Evolutionary conservation across 1,139 yeast species (phyloP), one percentile per base, ranked within the genome.

Genomic region (Dujonia santamariae): DNA sequence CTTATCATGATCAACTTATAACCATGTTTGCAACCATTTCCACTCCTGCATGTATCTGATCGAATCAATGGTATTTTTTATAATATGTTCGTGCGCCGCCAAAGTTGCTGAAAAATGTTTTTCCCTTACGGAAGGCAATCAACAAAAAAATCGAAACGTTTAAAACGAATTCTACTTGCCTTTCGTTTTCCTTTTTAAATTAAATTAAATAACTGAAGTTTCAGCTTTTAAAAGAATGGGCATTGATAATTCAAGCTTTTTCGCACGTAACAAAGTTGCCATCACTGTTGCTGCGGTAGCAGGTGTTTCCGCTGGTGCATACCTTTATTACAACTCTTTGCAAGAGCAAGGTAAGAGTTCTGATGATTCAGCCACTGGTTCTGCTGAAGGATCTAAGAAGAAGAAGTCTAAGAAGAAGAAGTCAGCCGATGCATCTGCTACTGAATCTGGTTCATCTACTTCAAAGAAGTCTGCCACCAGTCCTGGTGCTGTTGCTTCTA

Each of bases 241-340:
- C 20, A 31, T 42, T 22, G 53, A 49, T 35, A 45, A 23, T 40
- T 29, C 40, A 37, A 50, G 32, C 26, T 78, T 79, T 57, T 62
- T 79, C 39, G 61, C 72, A 36, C 72, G 76, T 52, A 75, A 81
- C 58, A 80, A 69, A 56, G 65, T 76, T 21, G 82, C 82, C 26
- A 67, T 81, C 35, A 64, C 72, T 26, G 60, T 78, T 32, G 71
- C 85, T 22, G 75, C 85, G 3, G 67, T 76, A 39, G 81, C 82
- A 27, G 82, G 83, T 40, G 72, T 72, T 32, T 67, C 81, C 30
- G 77, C 83, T 21, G 78, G 75, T 33, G 78, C 78, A n/a, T 80
- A 82, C 31, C 73, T 75, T 32, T 72, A 71, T 47, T 75, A 73
- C 48, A 72, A 72, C 43, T 54, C 65, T 38, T 61, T 59, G 38